Base-by-base conservation (phyloP, 805 yeast genomes). In the Barnettozyma populi region DNA sequence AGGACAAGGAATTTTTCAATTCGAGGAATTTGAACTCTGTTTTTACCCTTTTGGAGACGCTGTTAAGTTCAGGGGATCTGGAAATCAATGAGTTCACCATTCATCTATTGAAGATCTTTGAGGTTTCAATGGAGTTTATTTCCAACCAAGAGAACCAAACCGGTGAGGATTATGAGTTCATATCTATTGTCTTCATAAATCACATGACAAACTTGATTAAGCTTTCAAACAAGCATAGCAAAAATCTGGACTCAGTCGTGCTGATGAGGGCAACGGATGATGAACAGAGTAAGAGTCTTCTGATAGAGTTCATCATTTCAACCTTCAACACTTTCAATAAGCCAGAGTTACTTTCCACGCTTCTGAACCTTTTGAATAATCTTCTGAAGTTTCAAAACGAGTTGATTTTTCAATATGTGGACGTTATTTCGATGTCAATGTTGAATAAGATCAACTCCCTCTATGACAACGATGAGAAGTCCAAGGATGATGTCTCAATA, bases 11-110 rank as follows among this genome's bases (percentile, higher is more conserved):
- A 4, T 49, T 46, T 27, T 59, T 54, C 36, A 62, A 66, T 37
- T 62, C 75, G 11, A 60, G 64, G 45, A 66, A 79, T 47, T 68
- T 72, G 7, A 67, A 71, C 29, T 62, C 70, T 18, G 65, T 76
- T 1, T 63, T 85, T 38, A 67, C 71, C 4, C 55, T 84, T 2
- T 53, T 75, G 24, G 74, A 70, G 38, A 48, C 70, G 1, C 57
- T 85, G 21, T 54, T 82, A 1, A 78, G 77, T 53, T 43, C 21
- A 18, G 90, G 88, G 0, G 68, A 74, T 13, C 90, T 84, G 54
- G 78, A 37, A 13, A 34, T 43, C 5, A 38, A 42, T 20, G 37
- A 44, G 45, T 81, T 83, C 47, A 69, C 68, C 7, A 64, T 63
- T 1, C 70, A 70, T 37, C 72, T 80, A 29, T 62, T 69, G n/a